Evolutionary conservation across 768 basidiomycete species (phyloP).

Genomic region (Amanita molliuscula): DNA sequence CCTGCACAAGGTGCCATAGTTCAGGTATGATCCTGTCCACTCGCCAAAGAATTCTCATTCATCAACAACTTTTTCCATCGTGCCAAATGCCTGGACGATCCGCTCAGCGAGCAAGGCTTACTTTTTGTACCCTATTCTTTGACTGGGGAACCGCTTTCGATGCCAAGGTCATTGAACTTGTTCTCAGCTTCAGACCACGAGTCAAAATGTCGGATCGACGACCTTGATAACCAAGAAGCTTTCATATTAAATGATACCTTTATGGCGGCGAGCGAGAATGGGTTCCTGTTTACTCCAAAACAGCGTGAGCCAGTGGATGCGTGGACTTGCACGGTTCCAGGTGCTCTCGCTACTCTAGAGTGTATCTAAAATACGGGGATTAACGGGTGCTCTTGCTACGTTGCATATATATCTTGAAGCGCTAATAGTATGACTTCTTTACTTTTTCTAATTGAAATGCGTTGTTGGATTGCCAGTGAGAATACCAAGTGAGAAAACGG

Average conservation of each 20-base stretch:
- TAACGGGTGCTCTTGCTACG: no score
- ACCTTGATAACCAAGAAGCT: constrained; percentile 1
- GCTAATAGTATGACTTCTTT: no score
- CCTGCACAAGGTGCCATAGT: constrained; percentile 40
- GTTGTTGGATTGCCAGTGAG: no score
- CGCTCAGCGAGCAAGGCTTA: constrained; percentile 1
- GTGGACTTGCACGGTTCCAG: constrained; percentile 5
- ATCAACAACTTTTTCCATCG: constrained; percentile 24
- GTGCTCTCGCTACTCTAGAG: background rate
- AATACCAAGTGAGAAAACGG: no score
- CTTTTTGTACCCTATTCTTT: background rate
- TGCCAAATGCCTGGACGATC: constrained; percentile 14
- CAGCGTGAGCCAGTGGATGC: background rate
- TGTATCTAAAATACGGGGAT: background rate
- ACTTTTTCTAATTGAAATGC: no score
- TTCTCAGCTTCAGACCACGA: constrained; percentile 10
- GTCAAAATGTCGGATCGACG: background rate
- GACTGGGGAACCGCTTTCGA: background rate
- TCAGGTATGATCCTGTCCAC: constrained; percentile 22
- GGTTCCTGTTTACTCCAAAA: constrained; percentile 25
- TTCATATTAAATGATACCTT: constrained; percentile 22
- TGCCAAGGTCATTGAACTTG: constrained; percentile 7
- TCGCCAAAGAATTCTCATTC: background rate
- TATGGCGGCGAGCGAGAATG: constrained; percentile 44
- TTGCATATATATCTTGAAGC: no score